Conservation (phyloP, 768 basidiomycete genomes). For the Mycena vulgaris region DNA sequence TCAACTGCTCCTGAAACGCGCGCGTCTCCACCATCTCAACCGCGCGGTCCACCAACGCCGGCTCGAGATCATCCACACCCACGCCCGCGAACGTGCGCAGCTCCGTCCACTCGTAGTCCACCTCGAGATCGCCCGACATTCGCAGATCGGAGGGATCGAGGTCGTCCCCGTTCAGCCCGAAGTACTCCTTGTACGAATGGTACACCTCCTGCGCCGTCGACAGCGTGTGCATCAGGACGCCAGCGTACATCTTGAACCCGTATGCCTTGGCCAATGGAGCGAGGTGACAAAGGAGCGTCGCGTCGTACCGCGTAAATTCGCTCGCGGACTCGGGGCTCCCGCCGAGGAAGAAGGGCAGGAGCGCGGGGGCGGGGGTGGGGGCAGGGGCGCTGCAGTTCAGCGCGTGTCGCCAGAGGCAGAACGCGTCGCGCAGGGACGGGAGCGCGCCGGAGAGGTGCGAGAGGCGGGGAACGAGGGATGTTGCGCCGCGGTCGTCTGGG, state of each 20-base stretch:
- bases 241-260: slow-evolving; percentile 19
- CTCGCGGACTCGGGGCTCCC: neutral
- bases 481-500: neutral
- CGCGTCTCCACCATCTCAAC: neutral
- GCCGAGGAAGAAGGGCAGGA: neutral
- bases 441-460: slow-evolving; percentile 15
- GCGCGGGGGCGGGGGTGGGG: no score
- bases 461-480: neutral
- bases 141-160: neutral
- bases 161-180: neutral
- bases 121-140: neutral
- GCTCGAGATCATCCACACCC: neutral
- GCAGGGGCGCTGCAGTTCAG: neutral
- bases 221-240: neutral
- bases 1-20: neutral
- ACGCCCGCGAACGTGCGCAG: neutral
- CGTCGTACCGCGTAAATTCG: neutral
- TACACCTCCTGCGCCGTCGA: slow-evolving; percentile 1
- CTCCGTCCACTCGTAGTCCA: neutral
- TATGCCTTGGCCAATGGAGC: slow-evolving; percentile 27
- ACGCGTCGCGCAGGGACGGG: slow-evolving; percentile 8
- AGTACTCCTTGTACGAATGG: slow-evolving; percentile 23
- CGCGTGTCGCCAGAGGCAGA: slow-evolving; percentile 18
- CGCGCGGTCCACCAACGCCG: neutral
- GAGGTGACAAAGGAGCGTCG: slow-evolving; percentile 9